Evolutionary conservation across 495 filamentous ascomycete species (phyloP), one percentile per base, ranked within the genome.

Genomic region (Neurospora sp.): DNA sequence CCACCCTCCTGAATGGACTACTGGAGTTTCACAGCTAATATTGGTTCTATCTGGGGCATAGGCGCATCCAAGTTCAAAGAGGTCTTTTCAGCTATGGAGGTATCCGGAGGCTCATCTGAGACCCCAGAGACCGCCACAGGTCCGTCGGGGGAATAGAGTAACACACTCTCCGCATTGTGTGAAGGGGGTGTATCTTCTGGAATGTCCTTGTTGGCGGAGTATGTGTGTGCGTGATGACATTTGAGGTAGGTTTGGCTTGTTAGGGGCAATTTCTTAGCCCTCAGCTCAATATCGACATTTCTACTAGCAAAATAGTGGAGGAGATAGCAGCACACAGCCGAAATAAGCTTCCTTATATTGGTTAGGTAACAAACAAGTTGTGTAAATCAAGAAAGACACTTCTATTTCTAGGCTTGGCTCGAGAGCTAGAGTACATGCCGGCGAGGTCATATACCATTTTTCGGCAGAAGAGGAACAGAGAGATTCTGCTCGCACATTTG

Each of bases 41-140:
- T 41, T 73, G 20, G 71, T 22, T 31, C 1, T 2, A 31, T 40
- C 12, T 71, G 14, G 27, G 22, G n/a, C 4, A 40, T 37, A 81
- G 79, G 80, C 18, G 82, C 83, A 9, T 76, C 75, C 9, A 76
- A 82, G 37, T 85, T 85, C 71, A 78, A 78, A 70, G 83, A 85
- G 45, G 77, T 84, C 10, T 85, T 84, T 68, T 40, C 78, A 0
- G 41, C 73, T 37, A 72, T 78, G 4, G 68, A 77, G 1, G 70
- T 74, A 3, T 73, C 76, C 3, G 76, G 76, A 1, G 81, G 76
- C 6, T 75, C 79, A 0, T 77, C 82, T 2, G 80, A 77, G n/a
- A 69, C 69, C n/a, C 76, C 77, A 40, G 79, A 79, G 18, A 69
- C 68, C 9, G 65, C 40, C 1, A 69, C 69, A 12, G 41, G 59